Percentiles rank a stretch among this genome's conserved stretches.
Evolutionary conservation across 2,329 filamentous ascomycete species (phyloP).

Genomic region (Pseudogymnoascus sp.): DNA sequence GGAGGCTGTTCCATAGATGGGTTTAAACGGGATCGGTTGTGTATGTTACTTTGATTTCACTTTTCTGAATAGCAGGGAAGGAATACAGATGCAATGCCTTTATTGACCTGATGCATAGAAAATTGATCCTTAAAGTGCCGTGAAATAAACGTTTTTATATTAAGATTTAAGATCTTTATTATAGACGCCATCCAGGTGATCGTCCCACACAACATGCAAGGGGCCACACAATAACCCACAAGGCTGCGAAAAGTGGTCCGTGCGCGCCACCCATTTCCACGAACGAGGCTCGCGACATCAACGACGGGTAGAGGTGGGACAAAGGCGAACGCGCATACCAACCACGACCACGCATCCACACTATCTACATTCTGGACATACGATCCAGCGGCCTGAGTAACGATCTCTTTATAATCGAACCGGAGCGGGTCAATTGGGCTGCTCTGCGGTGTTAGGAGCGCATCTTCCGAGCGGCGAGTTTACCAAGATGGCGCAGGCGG

Average conservation of each 20-base stretch:
- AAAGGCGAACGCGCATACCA: neutral
- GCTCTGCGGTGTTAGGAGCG: neutral
- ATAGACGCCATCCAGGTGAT: neutral
- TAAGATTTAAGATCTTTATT: neutral
- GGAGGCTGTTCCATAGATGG: neutral
- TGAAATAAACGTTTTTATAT: neutral
- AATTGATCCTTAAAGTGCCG: neutral
- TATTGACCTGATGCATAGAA: neutral
- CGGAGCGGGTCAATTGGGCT: slow-evolving; percentile 1
- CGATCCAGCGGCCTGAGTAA: neutral
- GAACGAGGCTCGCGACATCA: neutral
- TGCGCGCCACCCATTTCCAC: neutral
- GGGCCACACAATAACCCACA: neutral
- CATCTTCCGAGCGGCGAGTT: neutral
- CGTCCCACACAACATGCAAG: neutral
- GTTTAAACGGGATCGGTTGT: neutral
- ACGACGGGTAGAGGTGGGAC: neutral
- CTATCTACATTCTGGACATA: neutral
- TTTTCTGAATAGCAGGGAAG: neutral
- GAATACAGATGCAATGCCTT: neutral
- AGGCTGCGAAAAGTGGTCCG: slow-evolving; percentile 3
- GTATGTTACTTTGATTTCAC: neutral
- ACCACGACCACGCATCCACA: neutral
- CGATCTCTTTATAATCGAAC: neutral
- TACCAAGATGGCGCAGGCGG: neutral